These are phyloP conservation scores for Suhomyces guaymorum DNA, from an alignment of 1,139 yeast genomes.

Conservation along the genomic window DNA sequence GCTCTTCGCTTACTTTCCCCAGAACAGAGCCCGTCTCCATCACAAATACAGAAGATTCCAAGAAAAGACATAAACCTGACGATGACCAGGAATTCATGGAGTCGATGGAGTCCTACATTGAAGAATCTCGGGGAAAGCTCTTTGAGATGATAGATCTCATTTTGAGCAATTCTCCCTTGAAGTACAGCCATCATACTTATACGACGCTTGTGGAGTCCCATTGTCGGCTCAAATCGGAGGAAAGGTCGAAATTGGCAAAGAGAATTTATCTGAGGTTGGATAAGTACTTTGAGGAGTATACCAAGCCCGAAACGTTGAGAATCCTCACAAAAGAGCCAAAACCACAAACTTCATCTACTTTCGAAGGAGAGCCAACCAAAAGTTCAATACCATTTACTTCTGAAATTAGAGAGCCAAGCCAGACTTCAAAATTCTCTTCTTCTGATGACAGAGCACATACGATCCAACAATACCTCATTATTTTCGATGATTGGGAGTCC, in stretches of 20 bases:
- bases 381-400: too few relatives aligned
- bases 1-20: background rate
- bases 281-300: slow-evolving; percentile 13
- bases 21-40: background rate
- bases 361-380: too few relatives aligned
- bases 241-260: slow-evolving; percentile 33
- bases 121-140: slow-evolving; percentile 11
- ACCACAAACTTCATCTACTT: too few relatives aligned
- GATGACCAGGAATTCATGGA: slow-evolving; percentile 7
- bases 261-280: slow-evolving; percentile 23
- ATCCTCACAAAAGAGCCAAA: too few relatives aligned
- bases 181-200: slow-evolving; percentile 29
- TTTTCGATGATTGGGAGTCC: slow-evolving; percentile 28
- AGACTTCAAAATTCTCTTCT: too few relatives aligned
- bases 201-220: slow-evolving; percentile 34
- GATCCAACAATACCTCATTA: slow-evolving; percentile 11
- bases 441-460: background rate
- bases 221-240: slow-evolving; percentile 36
- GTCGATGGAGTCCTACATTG: slow-evolving; percentile 10
- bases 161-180: slow-evolving; percentile 20
- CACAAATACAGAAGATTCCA: slow-evolving; percentile 6
- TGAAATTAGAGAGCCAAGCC: too few relatives aligned
- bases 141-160: slow-evolving; percentile 22
- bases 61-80: slow-evolving; percentile 13
- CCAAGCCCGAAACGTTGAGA: slow-evolving; percentile 1